Conservation (phyloP, 805 yeast species). For the Kuraishia piskuri region DNA sequence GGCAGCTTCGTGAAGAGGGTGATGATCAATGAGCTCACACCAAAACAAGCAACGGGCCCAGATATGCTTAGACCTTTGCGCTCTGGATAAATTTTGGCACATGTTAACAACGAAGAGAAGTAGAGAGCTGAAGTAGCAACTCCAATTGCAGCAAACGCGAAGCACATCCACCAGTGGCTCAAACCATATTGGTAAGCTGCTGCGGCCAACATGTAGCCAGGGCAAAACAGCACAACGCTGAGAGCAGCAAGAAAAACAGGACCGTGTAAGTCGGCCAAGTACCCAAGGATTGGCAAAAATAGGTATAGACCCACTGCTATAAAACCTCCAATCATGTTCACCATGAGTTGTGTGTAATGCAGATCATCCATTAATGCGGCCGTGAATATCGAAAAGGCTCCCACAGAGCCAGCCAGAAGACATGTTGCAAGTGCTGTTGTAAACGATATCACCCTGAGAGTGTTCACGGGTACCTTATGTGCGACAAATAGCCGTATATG, state of each 20-base stretch:
- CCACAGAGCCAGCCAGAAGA: slow-evolving; percentile 72
- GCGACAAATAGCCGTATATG: slow-evolving; percentile 35
- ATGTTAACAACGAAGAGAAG: slow-evolving; percentile 64
- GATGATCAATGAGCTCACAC: slow-evolving; percentile 69
- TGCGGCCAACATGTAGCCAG: slow-evolving; percentile 54
- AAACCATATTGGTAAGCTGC: slow-evolving; percentile 19
- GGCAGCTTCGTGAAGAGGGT: slow-evolving; percentile 47
- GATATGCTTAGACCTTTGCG: slow-evolving; percentile 76
- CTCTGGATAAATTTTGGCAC: slow-evolving; percentile 79
- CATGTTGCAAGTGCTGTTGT: slow-evolving; percentile 52
- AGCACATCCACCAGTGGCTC: slow-evolving; percentile 28
- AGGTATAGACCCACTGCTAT: slow-evolving; percentile 79
- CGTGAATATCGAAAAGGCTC: slow-evolving; percentile 75
- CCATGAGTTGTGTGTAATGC: slow-evolving; percentile 51
- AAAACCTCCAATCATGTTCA: slow-evolving; percentile 65
- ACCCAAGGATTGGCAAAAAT: slow-evolving; percentile 75
- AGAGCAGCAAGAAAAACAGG: slow-evolving; percentile 62
- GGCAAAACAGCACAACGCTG: slow-evolving; percentile 52
- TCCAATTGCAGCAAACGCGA: slow-evolving; percentile 54
- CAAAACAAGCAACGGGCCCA: slow-evolving; percentile 83
- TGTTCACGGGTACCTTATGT: slow-evolving; percentile 29
- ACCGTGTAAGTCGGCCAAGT: slow-evolving; percentile 79
- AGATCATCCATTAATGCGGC: slow-evolving; percentile 53
- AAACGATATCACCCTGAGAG: slow-evolving; percentile 44
- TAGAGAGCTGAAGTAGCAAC: slow-evolving; percentile 66